Base-by-base conservation (phyloP, 2,329 filamentous ascomycete species). In the Monilinia aucupariae region DNA sequence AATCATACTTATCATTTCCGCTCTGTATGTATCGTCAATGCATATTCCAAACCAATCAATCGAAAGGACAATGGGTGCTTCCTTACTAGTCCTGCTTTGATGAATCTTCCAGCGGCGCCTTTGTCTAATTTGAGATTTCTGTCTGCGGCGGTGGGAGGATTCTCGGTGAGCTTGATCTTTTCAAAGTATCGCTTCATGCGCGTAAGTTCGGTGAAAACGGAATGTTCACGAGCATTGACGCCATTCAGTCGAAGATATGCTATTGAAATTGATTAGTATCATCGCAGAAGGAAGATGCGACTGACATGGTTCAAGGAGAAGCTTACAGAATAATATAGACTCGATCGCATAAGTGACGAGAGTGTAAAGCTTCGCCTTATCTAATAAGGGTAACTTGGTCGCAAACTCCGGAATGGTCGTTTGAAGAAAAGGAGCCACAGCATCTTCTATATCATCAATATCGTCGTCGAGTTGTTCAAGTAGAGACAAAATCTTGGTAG, bases 361-460 rank as follows among this genome's bases (percentile, higher is more conserved):
- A n/a, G 94, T 87, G 74, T 96, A 91, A 64, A 97, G 85, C 78
- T 97, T 97, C 9, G 94, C 92, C 78, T 91, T 92, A 79, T 97
- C 93, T 65, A 99, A 82, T n/a, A 97, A 81, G 1, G 93, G 92
- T 34, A 97, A 81, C 73, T 91, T 91, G 62, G 85, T 87, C 6
- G 91, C 85, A 63, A 85, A 83, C 48, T 87, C 84, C 58, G 85
- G 79, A 50, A 97, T 78, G 1, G 82, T 76, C 56, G 81, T 81
- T 43, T 81, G 79, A 32, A 96, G 78, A 7, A 97, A 78, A n/a
- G 93, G 91, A 66, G 84, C 77, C 34, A 97, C 80, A 4, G 84
- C 81, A 43, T 87, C 83, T 73, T 96, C 85, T 53, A 97, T 82
- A 62, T 87, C 84, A 76, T 96, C 90, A 58, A 97, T 84, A 74